Conservation (phyloP, 1,284 basidiomycete genomes). For the Trichosporon asahii region DNA sequence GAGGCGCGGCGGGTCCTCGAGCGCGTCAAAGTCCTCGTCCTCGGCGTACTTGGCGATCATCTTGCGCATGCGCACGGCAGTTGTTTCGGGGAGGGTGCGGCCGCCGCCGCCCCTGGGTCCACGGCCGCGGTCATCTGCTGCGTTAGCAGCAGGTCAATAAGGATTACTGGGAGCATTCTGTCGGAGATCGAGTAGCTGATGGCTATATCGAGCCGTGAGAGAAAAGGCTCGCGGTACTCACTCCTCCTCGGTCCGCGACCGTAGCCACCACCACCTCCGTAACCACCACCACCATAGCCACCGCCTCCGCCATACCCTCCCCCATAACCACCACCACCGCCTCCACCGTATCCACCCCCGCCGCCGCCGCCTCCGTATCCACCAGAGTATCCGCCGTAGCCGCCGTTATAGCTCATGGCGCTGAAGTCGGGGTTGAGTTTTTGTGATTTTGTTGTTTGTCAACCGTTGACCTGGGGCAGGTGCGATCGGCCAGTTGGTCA, state of each 20-base stretch:
- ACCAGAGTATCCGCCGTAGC: constrained; percentile 20
- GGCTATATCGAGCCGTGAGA: background rate
- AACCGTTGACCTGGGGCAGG: background rate
- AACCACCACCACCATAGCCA: constrained; percentile 24
- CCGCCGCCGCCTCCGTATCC: constrained; percentile 29
- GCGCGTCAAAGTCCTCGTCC: constrained; percentile 55
- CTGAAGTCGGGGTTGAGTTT: background rate
- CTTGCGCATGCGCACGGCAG: constrained; percentile 66
- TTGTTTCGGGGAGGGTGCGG: constrained; percentile 57
- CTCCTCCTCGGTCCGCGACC: constrained; percentile 28
- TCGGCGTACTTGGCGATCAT: constrained; percentile 73
- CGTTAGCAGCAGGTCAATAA: background rate
- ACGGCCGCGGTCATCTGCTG: constrained; percentile 28
- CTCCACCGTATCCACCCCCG: constrained; percentile 28
- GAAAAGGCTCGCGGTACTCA: constrained; percentile 12
- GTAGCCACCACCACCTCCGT: constrained; percentile 21
- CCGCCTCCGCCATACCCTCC: constrained; percentile 22
- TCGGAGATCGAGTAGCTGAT: background rate
- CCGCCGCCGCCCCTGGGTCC: constrained; percentile 30
- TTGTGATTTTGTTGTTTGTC: background rate
- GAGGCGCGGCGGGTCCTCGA: constrained; percentile 70
- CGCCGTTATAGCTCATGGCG: constrained; percentile 40
- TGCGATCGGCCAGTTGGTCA: background rate
- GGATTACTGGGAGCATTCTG: background rate
- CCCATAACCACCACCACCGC: constrained; percentile 26